phyloP scores from a whole-genome alignment of 1,139 yeast genomes.

The Nakaseomyces kungkrabaensis region DNA sequence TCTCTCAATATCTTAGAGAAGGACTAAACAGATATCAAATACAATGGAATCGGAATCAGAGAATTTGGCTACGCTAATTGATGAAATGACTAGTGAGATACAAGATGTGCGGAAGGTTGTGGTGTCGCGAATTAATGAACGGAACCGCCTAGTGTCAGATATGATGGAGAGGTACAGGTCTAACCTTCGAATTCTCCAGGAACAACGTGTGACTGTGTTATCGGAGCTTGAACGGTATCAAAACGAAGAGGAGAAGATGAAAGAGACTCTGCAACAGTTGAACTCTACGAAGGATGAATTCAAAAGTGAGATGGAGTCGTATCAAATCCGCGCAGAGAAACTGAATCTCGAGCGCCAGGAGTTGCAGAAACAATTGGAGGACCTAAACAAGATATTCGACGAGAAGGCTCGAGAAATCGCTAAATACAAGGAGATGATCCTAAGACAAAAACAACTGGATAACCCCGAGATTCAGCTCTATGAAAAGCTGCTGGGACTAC shows the following conservation, averaged over 20 bases:
- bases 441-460: conserved; percentile 18
- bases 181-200: neutral
- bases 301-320: conserved; percentile 16
- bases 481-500: conserved; percentile 22
- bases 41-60: neutral
- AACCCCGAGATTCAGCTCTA: conserved; percentile 22
- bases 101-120: conserved; percentile 1
- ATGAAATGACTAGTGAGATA: conserved; percentile 2
- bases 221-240: conserved; percentile 3
- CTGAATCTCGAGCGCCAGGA: conserved; percentile 12
- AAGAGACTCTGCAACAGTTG: conserved; percentile 1
- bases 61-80: neutral
- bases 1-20: too few relatives aligned
- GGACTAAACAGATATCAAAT: too few relatives aligned
- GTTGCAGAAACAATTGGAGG: conserved; percentile 14
- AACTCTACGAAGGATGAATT: conserved; percentile 10
- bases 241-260: conserved; percentile 1
- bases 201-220: conserved; percentile 1
- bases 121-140: neutral
- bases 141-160: conserved; percentile 1
- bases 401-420: conserved; percentile 21
- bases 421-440: conserved; percentile 15
- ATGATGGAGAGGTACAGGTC: conserved; percentile 2
- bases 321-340: conserved; percentile 13
- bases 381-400: conserved; percentile 15